Conservation (phyloP, 768 basidiomycete genomes). For the Suillus bovinus region DNA sequence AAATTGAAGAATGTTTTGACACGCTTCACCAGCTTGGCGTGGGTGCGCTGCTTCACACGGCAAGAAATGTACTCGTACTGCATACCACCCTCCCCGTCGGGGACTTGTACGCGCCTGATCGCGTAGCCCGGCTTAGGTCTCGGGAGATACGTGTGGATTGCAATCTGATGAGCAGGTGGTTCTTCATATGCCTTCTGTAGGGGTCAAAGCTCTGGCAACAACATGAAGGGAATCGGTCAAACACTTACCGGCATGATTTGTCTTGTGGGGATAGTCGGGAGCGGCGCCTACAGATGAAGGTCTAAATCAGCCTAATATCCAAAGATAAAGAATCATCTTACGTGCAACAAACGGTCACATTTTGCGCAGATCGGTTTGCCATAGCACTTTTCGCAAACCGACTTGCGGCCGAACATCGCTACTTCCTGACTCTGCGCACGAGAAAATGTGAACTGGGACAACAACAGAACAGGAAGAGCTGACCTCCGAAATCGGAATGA, state of each 20-base stretch:
- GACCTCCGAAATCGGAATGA: neutral
- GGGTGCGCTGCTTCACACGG: neutral
- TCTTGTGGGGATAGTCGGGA: neutral
- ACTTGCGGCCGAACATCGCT: neutral
- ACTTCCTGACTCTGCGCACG: neutral
- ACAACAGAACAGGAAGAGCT: neutral
- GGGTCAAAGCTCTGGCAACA: neutral
- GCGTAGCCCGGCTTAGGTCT: neutral
- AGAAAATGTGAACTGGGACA: neutral
- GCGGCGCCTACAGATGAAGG: neutral
- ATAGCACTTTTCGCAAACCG: neutral
- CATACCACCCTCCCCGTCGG: neutral
- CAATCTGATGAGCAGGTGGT: too few species aligned
- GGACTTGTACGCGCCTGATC: neutral
- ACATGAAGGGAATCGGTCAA: neutral
- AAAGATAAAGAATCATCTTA: neutral
- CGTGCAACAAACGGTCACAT: neutral
- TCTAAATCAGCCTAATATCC: neutral
- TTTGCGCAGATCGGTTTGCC: neutral
- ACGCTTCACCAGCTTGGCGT: neutral
- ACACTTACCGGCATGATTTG: neutral
- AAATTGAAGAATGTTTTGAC: neutral
- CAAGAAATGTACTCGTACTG: neutral
- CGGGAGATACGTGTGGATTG: neutral
- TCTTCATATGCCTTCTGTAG: neutral